Evolutionary conservation across 345 rosid species (phyloP).

Genomic region (Euphorbia lathyris): DNA sequence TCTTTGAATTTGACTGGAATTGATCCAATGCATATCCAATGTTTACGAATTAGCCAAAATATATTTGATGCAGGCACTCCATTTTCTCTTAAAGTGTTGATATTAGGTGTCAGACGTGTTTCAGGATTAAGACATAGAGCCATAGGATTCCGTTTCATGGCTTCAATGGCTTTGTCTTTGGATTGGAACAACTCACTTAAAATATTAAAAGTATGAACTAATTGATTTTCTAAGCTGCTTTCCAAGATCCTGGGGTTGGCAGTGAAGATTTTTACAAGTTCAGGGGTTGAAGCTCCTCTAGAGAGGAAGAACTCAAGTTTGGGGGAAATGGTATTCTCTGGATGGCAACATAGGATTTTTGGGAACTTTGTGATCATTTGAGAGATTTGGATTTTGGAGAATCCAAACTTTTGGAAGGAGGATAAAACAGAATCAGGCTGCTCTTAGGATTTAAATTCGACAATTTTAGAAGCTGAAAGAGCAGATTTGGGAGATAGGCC

Average conservation of each 20-base stretch:
- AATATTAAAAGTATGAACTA: conserved; percentile 16
- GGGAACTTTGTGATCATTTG: conserved; percentile 12
- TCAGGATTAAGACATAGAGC: background rate
- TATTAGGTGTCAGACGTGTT: background rate
- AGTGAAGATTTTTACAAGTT: conserved; percentile 7
- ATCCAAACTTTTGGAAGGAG: conserved; percentile 23
- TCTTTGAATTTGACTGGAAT: no score
- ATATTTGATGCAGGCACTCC: conserved; percentile 18
- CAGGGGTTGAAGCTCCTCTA: conserved; percentile 14
- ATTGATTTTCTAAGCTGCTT: conserved; percentile 12
- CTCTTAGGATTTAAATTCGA: conserved; percentile 17
- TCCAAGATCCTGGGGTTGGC: background rate
- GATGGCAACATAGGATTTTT: background rate
- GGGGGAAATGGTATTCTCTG: conserved; percentile 31
- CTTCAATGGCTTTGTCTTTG: background rate
- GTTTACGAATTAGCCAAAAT: background rate
- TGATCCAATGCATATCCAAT: background rate
- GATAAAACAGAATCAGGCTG: conserved; percentile 21
- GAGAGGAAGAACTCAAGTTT: conserved; percentile 26
- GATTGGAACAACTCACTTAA: conserved; percentile 7
- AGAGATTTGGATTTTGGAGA: conserved; percentile 27
- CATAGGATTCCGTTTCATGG: background rate
- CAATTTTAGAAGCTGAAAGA: conserved; percentile 6
- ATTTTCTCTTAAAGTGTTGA: conserved; percentile 3
- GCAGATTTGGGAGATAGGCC: conserved; percentile 38